Conservation (phyloP, 2,329 filamentous ascomycete species). For the Pseudopyrenochaeta lycopersici region DNA sequence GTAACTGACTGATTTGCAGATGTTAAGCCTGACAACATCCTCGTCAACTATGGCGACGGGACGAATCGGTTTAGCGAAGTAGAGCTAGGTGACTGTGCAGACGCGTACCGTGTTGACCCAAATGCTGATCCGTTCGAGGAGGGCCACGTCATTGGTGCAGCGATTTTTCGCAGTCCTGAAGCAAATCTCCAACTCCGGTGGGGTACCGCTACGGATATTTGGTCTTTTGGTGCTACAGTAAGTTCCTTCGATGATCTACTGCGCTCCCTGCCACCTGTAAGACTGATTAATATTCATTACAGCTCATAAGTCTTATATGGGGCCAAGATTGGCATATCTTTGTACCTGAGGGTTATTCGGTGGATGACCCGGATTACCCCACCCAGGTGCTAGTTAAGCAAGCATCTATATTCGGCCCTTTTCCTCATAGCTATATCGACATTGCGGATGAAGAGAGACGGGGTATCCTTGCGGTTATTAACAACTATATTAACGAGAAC, state of each 20-base stretch:
- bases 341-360: constrained; percentile 20
- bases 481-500: constrained; percentile 10
- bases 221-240: constrained; percentile 49
- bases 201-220: constrained; percentile 49
- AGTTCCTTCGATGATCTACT: constrained; percentile 17
- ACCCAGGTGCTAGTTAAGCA: constrained; percentile 11
- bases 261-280: constrained; percentile 1
- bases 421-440: constrained; percentile 23
- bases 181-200: constrained; percentile 31
- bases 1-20: constrained; percentile 18
- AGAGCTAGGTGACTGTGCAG: constrained; percentile 40
- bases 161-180: constrained; percentile 50
- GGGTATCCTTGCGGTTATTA: constrained; percentile 7
- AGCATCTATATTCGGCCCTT: constrained; percentile 26
- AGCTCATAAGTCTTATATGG: constrained; percentile 33
- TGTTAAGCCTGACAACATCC: constrained; percentile 46
- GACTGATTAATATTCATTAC: constrained; percentile 5
- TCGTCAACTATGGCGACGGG: constrained; percentile 39
- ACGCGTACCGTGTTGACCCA: constrained; percentile 21
- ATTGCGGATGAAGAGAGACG: constrained; percentile 22
- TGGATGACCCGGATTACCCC: constrained; percentile 7
- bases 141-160: constrained; percentile 39
- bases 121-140: constrained; percentile 17
- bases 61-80: constrained; percentile 39
- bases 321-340: constrained; percentile 31